Evolutionary conservation across 495 filamentous ascomycete species (phyloP).

Genomic region (Penicillium flavigenum): DNA sequence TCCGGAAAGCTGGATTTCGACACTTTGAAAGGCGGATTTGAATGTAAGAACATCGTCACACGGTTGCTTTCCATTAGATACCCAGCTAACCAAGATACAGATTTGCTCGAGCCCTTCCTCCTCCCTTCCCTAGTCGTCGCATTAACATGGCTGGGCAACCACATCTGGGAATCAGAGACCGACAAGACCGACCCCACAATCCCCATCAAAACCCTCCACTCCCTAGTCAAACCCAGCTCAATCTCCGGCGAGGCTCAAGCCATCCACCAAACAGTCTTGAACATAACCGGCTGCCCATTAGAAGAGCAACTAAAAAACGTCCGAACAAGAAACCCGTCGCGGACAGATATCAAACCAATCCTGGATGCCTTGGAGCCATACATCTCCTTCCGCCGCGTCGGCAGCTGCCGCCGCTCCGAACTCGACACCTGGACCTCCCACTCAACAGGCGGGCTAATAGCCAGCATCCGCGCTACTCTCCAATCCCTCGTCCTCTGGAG

Average conservation of each 20-base stretch:
- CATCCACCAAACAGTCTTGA: slow-evolving; percentile 80
- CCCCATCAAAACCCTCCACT: slow-evolving; percentile 63
- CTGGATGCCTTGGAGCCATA: slow-evolving; percentile 68
- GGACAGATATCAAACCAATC: slow-evolving; percentile 69
- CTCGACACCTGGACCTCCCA: slow-evolving; percentile 72
- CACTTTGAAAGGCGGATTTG: slow-evolving; percentile 80
- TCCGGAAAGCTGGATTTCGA: slow-evolving; percentile 71
- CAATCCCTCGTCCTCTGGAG: slow-evolving; percentile 73
- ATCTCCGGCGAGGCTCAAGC: slow-evolving; percentile 76
- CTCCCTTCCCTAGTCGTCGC: slow-evolving; percentile 83
- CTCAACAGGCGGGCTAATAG: slow-evolving; percentile 57
- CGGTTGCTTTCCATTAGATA: neutral
- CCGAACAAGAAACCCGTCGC: slow-evolving; percentile 63
- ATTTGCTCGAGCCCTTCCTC: slow-evolving; percentile 85
- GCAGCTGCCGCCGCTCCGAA: slow-evolving; percentile 65
- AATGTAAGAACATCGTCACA: slow-evolving; percentile 60
- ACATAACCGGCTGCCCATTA: slow-evolving; percentile 74
- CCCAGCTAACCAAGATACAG: slow-evolving; percentile 36
- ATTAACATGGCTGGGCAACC: slow-evolving; percentile 74
- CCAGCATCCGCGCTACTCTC: slow-evolving; percentile 63
- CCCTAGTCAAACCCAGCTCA: slow-evolving; percentile 71
- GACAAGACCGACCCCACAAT: slow-evolving; percentile 65
- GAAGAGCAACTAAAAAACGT: slow-evolving; percentile 74
- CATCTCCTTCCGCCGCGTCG: slow-evolving; percentile 63
- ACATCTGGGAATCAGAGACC: slow-evolving; percentile 68